These are phyloP conservation scores for Monsonia emarginata DNA, from an alignment of 441 rosid species.

Conservation along the genomic window DNA sequence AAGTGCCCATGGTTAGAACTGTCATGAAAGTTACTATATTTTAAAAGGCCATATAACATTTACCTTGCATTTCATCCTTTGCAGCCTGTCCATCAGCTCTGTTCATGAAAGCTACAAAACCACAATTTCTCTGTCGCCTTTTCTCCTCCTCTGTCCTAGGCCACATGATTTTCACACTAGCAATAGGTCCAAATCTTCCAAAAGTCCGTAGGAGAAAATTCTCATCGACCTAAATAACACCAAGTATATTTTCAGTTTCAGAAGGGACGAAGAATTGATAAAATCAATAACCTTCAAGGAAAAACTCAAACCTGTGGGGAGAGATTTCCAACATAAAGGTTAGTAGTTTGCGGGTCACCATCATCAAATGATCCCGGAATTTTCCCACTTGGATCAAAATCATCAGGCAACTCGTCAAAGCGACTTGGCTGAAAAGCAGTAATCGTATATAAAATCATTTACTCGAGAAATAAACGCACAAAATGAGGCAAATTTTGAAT, in stretches of 20 bases:
- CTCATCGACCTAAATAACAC: conserved; percentile 70
- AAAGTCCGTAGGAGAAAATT: conserved; percentile 94
- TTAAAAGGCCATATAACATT: conserved; percentile 6
- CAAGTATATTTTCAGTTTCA: conserved; percentile 5
- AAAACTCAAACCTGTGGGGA: conserved; percentile 61
- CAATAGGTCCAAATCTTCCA: conserved; percentile 99
- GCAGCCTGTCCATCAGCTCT: conserved; percentile 99
- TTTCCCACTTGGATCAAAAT: conserved; percentile 95
- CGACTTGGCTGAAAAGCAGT: conserved; percentile 66
- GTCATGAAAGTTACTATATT: not conserved
- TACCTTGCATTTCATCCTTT: conserved; percentile 99
- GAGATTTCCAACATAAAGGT: conserved; percentile 95
- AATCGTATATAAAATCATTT: conserved; percentile 2
- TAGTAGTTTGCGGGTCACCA: conserved; percentile 96
- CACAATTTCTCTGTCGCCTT: conserved; percentile 89
- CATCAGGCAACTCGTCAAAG: conserved; percentile 91
- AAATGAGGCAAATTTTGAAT: not conserved
- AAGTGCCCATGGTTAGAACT: not conserved
- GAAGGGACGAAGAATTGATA: not conserved
- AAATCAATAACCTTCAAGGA: conserved; percentile 11
- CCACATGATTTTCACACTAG: conserved; percentile 99
- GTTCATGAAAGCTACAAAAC: conserved; percentile 95
- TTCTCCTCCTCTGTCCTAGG: conserved; percentile 96
- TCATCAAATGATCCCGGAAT: conserved; percentile 93
- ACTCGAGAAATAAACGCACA: not conserved